Evolutionary conservation across 2,329 filamentous ascomycete species (phyloP).

Genomic region (Lachnellula occidentalis): DNA sequence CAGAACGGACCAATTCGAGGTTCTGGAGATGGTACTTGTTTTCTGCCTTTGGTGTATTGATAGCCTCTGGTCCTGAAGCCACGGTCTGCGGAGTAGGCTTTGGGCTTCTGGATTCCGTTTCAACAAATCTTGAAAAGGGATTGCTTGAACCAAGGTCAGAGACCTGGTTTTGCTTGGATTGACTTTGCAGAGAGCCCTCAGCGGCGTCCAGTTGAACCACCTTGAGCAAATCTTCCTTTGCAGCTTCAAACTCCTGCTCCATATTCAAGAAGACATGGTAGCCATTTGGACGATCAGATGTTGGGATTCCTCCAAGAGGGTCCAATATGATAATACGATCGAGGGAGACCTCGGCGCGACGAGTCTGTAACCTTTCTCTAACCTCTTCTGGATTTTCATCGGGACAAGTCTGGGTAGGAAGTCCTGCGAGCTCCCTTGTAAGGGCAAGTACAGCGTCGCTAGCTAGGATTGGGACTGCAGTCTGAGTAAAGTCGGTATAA

Average conservation of each 20-base stretch:
- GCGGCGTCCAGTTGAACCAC: not conserved
- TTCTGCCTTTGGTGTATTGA: slow-evolving; percentile 10
- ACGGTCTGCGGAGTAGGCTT: not conserved
- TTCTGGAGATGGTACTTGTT: slow-evolving; percentile 58
- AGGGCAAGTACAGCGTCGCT: slow-evolving; percentile 70
- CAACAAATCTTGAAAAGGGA: slow-evolving; percentile 39
- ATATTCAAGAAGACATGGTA: slow-evolving; percentile 88
- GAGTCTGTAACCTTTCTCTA: slow-evolving; percentile 34
- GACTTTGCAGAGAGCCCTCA: not conserved
- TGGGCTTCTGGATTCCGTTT: slow-evolving; percentile 21
- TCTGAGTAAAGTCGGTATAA: slow-evolving; percentile 47
- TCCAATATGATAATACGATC: slow-evolving; percentile 89
- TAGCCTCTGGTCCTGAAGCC: not conserved
- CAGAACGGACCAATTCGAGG: slow-evolving; percentile 63
- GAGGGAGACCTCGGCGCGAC: slow-evolving; percentile 54
- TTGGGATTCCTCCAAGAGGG: slow-evolving; percentile 76
- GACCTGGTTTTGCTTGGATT: not conserved
- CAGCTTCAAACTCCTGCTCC: slow-evolving; percentile 75
- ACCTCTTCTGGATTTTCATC: slow-evolving; percentile 39
- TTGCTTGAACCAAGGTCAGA: slow-evolving; percentile 34
- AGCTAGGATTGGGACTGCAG: slow-evolving; percentile 43
- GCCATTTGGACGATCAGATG: slow-evolving; percentile 52
- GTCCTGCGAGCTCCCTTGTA: slow-evolving; percentile 67
- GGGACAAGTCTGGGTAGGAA: slow-evolving; percentile 38
- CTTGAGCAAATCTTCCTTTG: slow-evolving; percentile 54